Base-by-base conservation (phyloP, 129 eudicot species). In the Heracleum sosnowskyi region DNA sequence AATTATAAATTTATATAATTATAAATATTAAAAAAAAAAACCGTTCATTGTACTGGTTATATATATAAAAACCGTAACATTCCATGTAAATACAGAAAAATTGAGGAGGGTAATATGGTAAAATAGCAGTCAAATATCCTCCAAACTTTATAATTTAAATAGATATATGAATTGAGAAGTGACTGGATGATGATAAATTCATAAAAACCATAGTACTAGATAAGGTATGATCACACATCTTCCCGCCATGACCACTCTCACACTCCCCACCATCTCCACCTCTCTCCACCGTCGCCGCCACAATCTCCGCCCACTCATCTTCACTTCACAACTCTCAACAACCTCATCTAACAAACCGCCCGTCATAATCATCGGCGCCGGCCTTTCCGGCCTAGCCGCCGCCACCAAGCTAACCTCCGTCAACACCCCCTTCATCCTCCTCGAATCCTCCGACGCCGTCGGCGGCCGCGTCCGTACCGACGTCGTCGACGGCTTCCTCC, bases 381-480 rank as follows among this genome's bases (percentile, higher is more conserved):
- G 99, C 17, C 90, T 96, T 36, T 81, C 99, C 79, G 99, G 98
- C 86, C 74, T 93, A 79, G 92, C 98, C 44, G 96, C 99, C 83
- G 96, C 97, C 66, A 55, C 74, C 15, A 85, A 86, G 4, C 99
- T 92, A 84, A 87, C 83, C 68, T 86, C 99, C 83, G 79, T 85
- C 39, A 79, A 81, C 86, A 84, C 87, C 73, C 95, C 99, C 0
- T 92, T 88, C 87, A 84, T 89, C 80, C 89, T 95, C 64, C 72
- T 95, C 16, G 99, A 95, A 82, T 79, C 99, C 51, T 88, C 97
- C 77, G 95, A 95, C 76, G 89, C 86, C 79, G 92, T 95, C 79
- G 99, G 99, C 34, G 99, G 99, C 80, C 97, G 97, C 53, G 97
- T 95, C 39, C 96, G 96, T 0, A 92, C 97, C 6, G 99, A 95